These are phyloP conservation scores for Haplosporangium gracile DNA, from an alignment of 192 early-diverging fungal species.

Conservation along the genomic window DNA sequence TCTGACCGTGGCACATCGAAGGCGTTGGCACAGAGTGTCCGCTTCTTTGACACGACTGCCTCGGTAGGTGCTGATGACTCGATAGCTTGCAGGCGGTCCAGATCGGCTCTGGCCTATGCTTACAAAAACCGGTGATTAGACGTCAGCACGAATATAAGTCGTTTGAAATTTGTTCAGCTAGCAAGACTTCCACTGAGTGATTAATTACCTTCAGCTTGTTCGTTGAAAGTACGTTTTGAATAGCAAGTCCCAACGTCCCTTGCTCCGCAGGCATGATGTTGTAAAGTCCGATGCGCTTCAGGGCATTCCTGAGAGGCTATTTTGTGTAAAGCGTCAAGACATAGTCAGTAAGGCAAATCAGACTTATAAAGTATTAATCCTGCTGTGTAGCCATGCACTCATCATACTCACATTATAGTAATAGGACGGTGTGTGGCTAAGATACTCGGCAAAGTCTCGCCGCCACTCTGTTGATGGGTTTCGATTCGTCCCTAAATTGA, in stretches of 20 bases:
- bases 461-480: conserved; percentile 63
- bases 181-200: no score
- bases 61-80: conserved; percentile 38
- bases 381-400: no score
- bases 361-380: conserved; percentile 1
- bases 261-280: conserved; percentile 49
- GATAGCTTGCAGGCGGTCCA: conserved; percentile 38
- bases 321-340: not conserved
- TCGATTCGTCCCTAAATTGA: conserved; percentile 22
- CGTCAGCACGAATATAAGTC: not conserved
- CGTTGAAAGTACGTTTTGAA: conserved; percentile 23
- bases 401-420: conserved; percentile 67
- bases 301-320: conserved; percentile 42
- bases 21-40: conserved; percentile 64
- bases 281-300: conserved; percentile 50
- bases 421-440: conserved; percentile 75
- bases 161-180: not conserved
- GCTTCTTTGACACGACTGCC: conserved; percentile 51
- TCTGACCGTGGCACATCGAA: conserved; percentile 75
- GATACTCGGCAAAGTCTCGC: conserved; percentile 70
- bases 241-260: conserved; percentile 8
- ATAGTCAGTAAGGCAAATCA: conserved; percentile 31
- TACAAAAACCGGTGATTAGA: not conserved
- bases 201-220: conserved; percentile 53
- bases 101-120: conserved; percentile 31